Base-by-base conservation (phyloP, 495 filamentous ascomycete genomes). In the Wilcoxina mikolae region DNA sequence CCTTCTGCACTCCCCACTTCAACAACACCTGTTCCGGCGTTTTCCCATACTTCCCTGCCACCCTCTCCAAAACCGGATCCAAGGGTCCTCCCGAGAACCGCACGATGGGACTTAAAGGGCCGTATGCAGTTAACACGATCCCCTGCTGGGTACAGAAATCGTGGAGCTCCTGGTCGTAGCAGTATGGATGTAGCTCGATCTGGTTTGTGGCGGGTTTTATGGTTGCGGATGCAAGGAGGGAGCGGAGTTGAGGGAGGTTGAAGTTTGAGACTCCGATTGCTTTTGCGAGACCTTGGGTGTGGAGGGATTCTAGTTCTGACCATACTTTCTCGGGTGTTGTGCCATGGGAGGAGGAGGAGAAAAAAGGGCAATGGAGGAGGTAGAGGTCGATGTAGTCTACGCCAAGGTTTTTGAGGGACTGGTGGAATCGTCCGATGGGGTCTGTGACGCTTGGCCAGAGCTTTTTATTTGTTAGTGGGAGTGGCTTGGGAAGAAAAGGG, bases 321-420 rank as follows among this genome's bases (percentile, higher is more conserved):
- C 74, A 77, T 27, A 54, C 44, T 3, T 47, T 56, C 0, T 59
- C 58, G 51, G 70, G 65, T 43, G 58, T 68, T 59, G 28, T 67
- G 61, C 17, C 64, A 26, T 17, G 66, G 44, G 66, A 41, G 47
- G 27, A 12, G 9, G 23, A 25, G 42, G 41, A 28, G 46, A 54
- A 48, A 45, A 42, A 56, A 1, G 45, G 49, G 9, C 41, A 26
- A 22, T 61, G 56, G 22, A 59, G 53, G 44, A 60, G 26, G 61
- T 79, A 87, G 1, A 84, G 70, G 60, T 88, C 83, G 28, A 87
- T 61, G 59, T 88, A 85, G 48, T 78, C 74, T 1, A 79, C 65
- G 15, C 74, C 72, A 51, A 88, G 73, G 50, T 78, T 78, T 29
- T 70, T 49, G 43, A 84, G 72, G 12, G 82, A 80, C 57, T 80